Conservation (phyloP, 129 eudicot genomes). For the Flaveria trinervia region DNA sequence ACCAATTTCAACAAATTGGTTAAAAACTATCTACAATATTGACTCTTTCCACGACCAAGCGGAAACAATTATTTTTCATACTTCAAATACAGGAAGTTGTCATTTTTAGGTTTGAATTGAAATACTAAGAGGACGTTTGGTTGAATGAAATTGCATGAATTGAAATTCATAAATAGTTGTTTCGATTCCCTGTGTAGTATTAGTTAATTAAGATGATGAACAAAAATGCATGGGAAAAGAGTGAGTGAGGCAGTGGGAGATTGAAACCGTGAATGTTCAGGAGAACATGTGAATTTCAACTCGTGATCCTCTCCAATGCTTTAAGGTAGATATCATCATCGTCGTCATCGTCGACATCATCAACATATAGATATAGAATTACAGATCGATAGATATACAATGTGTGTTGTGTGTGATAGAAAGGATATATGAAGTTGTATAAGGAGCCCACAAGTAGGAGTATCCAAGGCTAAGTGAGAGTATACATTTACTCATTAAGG, state of each 20-base stretch:
- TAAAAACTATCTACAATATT: too few species aligned
- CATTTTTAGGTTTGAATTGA: too few species aligned
- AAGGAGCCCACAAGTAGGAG: conserved; percentile 37
- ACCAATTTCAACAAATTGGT: too few species aligned
- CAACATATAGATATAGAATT: not conserved
- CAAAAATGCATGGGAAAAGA: conserved; percentile 49
- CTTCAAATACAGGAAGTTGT: too few species aligned
- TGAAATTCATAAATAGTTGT: not conserved
- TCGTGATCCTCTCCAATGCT: conserved; percentile 61
- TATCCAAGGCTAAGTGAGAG: conserved; percentile 37
- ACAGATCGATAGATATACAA: not conserved
- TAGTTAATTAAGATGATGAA: conserved; percentile 34
- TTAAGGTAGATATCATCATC: conserved; percentile 43
- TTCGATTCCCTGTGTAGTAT: not conserved
- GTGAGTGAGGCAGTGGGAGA: conserved; percentile 36
- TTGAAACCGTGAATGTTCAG: conserved; percentile 53
- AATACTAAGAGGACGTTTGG: too few species aligned
- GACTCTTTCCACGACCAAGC: too few species aligned
- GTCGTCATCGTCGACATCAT: not conserved
- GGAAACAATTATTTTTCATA: too few species aligned
- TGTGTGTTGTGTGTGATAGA: conserved; percentile 19
- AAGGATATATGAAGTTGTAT: not conserved
- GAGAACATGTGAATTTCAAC: conserved; percentile 57
- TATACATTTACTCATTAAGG: conserved; percentile 13
- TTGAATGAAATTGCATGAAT: too few species aligned